Evolutionary conservation across 2,329 filamentous ascomycete genomes (phyloP), one percentile per base, ranked within the genome.

Genomic region (Curvularia spicifera): DNA sequence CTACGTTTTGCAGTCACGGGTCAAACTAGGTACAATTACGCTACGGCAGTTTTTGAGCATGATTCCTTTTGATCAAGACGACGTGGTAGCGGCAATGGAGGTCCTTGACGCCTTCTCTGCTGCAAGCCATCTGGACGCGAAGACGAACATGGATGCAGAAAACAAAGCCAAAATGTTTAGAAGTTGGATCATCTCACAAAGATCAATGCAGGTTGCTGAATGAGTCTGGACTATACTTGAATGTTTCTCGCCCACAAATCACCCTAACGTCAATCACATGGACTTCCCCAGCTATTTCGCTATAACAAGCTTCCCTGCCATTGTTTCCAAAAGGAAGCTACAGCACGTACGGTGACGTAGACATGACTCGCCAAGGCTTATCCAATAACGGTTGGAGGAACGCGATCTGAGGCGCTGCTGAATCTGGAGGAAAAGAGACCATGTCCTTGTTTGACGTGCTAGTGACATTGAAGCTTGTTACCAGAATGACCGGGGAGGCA

Each of bases 21-120:
- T 69, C n/a, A 71, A 67, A 33, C 57, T 72, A 7, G 71, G 70
- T 0, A 64, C 64, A 1, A 55, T 73, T n/a, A 57, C 69, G 7
- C 52, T 72, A 18, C 57, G 62, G 10, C 56, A 67, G 3, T 69
- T 72, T 39, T 33, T 72, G 5, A 61, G 61, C 12, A 50, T 66
- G 26, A 57, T 72, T 6, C 59, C 57, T 0, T 73, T 70, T 28
- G 55, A 68, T 20, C 40, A 56, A 4, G 20, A 53, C 9, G 58
- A 53, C 8, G 51, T 59, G 10, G 59, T 56, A 10, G 50, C 37
- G 1, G 65, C 53, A 5, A 42, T 57, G 26, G 45, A 39, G 8
- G 64, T 71, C 4, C 59, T 72, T 4, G 64, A 67, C 10, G 71
- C 69, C 1, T 73, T 72, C 51, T 68, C 61, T 31, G 59, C 58